Evolutionary conservation across 441 rosid genomes (phyloP).

Genomic region (Pelargonium citronellum): DNA sequence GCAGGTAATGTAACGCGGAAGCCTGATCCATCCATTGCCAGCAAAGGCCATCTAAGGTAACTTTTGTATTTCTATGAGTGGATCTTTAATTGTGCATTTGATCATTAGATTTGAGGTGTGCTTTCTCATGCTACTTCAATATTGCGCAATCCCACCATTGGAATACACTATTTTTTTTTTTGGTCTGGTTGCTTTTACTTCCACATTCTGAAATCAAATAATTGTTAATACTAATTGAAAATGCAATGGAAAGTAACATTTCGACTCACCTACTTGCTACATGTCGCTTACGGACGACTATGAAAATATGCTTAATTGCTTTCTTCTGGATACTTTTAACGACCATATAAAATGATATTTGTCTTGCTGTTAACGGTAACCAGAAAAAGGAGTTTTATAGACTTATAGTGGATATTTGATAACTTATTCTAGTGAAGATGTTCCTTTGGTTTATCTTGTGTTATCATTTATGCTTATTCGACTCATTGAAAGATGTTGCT

Average conservation of each 20-base stretch:
- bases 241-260: neutral
- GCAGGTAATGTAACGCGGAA: constrained; percentile 79
- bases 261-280: neutral
- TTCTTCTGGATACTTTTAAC: neutral
- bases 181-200: no score
- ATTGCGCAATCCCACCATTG: no score
- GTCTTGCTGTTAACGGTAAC: neutral
- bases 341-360: neutral
- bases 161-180: no score
- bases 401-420: neutral
- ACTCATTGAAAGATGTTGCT: constrained; percentile 3
- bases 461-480: constrained; percentile 9
- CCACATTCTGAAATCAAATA: neutral
- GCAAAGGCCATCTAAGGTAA: constrained; percentile 82
- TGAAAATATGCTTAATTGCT: neutral
- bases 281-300: neutral
- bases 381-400: neutral
- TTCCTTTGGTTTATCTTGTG: neutral
- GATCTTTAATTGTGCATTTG: neutral
- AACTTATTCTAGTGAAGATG: neutral
- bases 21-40: constrained; percentile 78
- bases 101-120: neutral
- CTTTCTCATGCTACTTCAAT: no score
- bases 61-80: neutral
- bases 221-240: neutral